Evolutionary conservation across 2,329 filamentous ascomycete species (phyloP).

Genomic region (Aureobasidium sp.): DNA sequence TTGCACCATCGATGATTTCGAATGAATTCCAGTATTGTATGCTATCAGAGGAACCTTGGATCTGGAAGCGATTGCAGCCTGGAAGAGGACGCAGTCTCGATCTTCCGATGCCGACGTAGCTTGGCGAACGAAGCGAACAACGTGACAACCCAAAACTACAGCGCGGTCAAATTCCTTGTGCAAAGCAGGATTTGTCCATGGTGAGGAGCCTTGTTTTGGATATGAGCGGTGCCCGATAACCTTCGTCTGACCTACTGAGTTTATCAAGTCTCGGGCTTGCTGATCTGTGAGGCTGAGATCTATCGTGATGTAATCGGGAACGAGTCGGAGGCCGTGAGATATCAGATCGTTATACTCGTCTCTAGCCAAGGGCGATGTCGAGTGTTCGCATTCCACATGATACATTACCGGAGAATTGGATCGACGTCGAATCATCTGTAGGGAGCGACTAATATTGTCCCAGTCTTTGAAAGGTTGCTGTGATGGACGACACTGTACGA

Average conservation of each 20-base stretch:
- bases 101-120: slow-evolving; percentile 53
- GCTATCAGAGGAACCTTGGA: slow-evolving; percentile 24
- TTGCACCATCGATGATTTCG: slow-evolving; percentile 59
- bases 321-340: slow-evolving; percentile 32
- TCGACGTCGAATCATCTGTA: neutral
- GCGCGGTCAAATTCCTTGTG: slow-evolving; percentile 53
- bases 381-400: neutral
- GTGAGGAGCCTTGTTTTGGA: slow-evolving; percentile 34
- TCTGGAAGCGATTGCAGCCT: slow-evolving; percentile 31
- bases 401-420: neutral
- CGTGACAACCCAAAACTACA: slow-evolving; percentile 51
- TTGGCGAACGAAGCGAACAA: slow-evolving; percentile 53
- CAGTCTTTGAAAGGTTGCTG: neutral
- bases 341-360: neutral
- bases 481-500: neutral
- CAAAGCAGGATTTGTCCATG: slow-evolving; percentile 54
- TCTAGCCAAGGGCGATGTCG: neutral
- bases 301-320: slow-evolving; percentile 50
- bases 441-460: neutral
- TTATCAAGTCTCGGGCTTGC: slow-evolving; percentile 45
- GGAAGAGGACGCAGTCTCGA: slow-evolving; percentile 51
- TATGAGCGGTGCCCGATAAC: slow-evolving; percentile 54
- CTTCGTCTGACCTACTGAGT: slow-evolving; percentile 49
- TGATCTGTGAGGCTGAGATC: slow-evolving; percentile 53
- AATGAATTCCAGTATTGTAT: slow-evolving; percentile 53